Evolutionary conservation across 495 filamentous ascomycete species (phyloP), one percentile per base, ranked within the genome.

Genomic region (Penicillium soppii): DNA sequence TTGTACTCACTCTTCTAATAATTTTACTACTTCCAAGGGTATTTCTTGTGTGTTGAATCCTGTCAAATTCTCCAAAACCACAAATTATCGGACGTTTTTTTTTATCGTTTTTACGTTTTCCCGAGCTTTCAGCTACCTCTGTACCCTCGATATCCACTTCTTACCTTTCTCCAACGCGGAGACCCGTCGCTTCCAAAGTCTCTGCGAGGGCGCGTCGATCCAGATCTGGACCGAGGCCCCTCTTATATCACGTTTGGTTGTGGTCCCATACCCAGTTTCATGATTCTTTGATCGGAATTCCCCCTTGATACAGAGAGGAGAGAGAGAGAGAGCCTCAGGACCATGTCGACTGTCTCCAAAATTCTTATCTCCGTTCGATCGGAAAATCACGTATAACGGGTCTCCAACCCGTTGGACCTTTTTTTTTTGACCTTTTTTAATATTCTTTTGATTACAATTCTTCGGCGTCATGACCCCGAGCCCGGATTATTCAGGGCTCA

Each of bases 201-300:
- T 32, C 39, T 53, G 19, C 21, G 22, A 27, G 19, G n/a, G 35
- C 13, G 43, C 40, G 44, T 56, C 52, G 51, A 58, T 62, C 57
- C 41, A 61, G 53, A 59, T 65, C 58, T 54, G 53, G 62, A 57
- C 58, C 62, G 55, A 65, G 58, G 58, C 47, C 50, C 17, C 45
- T 40, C 45, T 29, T 39, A 48, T 16, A 32, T 37, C 39, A 41
- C 36, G 17, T 35, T 33, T 23, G 37, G 6, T 46, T 42, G 37
- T 46, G 38, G 41, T 23, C 47, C 38, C 35, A 40, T 30, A 38
- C 38, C 21, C 27, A 9, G 25, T 41, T 50, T 39, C 25, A 17
- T 40, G 35, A n/a, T 32, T 16, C 27, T 47, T 51, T 48, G 47
- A 48, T 52, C 27, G 43, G 25, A 49, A n/a, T 15, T 30, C n/a